A percentile compares a stretch with the other conserved stretches of the same genome.
Evolutionary conservation across 306 rosid species (phyloP).

Genomic region (Ormosia emarginata): DNA sequence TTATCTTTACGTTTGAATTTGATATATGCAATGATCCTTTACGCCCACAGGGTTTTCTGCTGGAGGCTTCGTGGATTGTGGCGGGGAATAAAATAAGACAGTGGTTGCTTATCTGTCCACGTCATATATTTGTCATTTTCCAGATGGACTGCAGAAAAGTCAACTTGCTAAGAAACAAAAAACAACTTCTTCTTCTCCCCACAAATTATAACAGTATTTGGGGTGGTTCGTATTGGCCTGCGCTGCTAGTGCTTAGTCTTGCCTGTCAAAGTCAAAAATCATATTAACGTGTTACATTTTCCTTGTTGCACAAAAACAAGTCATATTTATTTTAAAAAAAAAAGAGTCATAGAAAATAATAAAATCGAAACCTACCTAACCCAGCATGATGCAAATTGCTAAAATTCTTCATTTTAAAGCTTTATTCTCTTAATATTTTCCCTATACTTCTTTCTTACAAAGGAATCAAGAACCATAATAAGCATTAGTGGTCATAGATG

Average conservation of each 20-base stretch:
- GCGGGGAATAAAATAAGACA: neutral
- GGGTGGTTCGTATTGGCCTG: neutral
- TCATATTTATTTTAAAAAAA: neutral
- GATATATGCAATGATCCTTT: neutral
- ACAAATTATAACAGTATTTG: neutral
- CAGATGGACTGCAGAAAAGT: conserved; percentile 18
- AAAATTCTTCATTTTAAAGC: neutral
- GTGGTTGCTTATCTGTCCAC: neutral
- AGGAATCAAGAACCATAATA: neutral
- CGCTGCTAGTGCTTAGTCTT: neutral
- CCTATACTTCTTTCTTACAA: neutral
- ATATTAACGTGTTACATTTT: neutral
- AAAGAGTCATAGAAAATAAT: neutral
- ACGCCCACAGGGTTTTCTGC: neutral
- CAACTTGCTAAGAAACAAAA: neutral
- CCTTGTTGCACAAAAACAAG: neutral
- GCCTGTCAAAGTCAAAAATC: neutral
- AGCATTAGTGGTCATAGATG: conserved; percentile 2
- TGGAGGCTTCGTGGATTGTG: neutral
- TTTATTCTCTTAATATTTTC: neutral
- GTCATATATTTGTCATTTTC: neutral
- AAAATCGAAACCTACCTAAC: conserved; percentile 30
- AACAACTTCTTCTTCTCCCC: too few species aligned
- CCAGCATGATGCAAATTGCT: neutral
- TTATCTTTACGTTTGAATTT: neutral